Base-by-base conservation (phyloP, 1,284 basidiomycete genomes). In the Fomitopsis palustris region DNA sequence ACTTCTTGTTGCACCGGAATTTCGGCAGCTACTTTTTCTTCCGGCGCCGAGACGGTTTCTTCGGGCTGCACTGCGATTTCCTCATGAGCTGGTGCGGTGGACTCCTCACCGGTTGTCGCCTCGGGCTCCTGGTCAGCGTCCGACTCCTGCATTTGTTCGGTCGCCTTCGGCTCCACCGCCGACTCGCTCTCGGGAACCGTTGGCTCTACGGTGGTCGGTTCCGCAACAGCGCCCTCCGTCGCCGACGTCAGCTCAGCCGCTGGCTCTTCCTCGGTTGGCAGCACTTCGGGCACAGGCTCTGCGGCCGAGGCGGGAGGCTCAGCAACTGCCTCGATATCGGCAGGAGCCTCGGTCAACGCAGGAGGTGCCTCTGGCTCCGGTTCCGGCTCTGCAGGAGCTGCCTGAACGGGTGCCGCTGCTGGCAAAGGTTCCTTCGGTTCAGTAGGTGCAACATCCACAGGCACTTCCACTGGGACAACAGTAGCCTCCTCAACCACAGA, bases 1-100 rank as follows among this genome's bases (percentile, higher is more conserved):
- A 51, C 23, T 8, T 5, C 17, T 27, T 38, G 54, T 47, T 31
- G 29, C 60, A 55, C 60, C 35, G 59, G 60, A 52, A n/a, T n/a
- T n/a, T n/a, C n/a, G n/a, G 56, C 53, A 14, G 57, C 58, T 39
- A 53, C 60, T 27, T 57, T 59, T 58, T 64, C 61, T 61, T 63
- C 61, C 39, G 56, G 54, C 41, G 23, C 25, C 23, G 27, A 19
- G 14, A 54, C 14, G 4, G 55, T 27, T n/a, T 27, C 53, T 9
- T 62, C 61, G 5, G 25, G 39, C 41, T 55, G 6, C 21, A 42
- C 53, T 8, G 41, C 38, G 23, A 55, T 35, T 6, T 39, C 19
- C n/a, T 35, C 56, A 17, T 27, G 47, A 19, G 39, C 12, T 2
- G 54, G 51, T 17, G 33, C 35, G 14, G 45, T 42, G 19, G 58